Evolutionary conservation across 1,139 yeast species (phyloP).

Genomic region (Geotrichum reessii): DNA sequence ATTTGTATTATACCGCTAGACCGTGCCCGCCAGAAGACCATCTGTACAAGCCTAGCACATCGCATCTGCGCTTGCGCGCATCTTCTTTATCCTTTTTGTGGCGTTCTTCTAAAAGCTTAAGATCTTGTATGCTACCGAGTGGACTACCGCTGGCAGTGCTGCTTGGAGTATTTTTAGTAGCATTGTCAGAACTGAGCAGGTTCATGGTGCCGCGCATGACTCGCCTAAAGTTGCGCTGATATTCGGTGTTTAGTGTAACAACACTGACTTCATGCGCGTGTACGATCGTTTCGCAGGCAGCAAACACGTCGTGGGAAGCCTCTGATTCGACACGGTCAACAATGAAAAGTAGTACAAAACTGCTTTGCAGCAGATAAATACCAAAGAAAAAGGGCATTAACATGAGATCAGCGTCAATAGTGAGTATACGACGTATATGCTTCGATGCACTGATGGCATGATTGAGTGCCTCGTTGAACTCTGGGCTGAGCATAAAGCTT

Average conservation of each 20-base stretch:
- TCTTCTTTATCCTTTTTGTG: conserved; percentile 19
- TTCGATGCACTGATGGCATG: conserved; percentile 30
- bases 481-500: conserved; percentile 26
- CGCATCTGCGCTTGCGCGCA: conserved; percentile 28
- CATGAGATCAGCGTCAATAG: conserved; percentile 29
- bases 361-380: conserved; percentile 29
- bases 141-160: conserved; percentile 24
- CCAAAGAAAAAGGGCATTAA: conserved; percentile 32
- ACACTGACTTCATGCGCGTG: conserved; percentile 36
- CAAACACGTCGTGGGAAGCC: conserved; percentile 31
- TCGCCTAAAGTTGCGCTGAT: conserved; percentile 33
- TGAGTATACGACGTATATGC: conserved; percentile 25
- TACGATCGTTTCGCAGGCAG: conserved; percentile 33
- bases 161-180: conserved; percentile 8
- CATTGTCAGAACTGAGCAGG: conserved; percentile 15
- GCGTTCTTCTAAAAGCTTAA: conserved; percentile 29
- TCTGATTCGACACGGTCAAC: conserved; percentile 31
- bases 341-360: conserved; percentile 28
- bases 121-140: conserved; percentile 27
- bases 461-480: conserved; percentile 26
- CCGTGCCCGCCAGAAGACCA: conserved; percentile 34
- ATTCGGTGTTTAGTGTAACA: conserved; percentile 34
- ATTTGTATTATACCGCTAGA: conserved; percentile 25
- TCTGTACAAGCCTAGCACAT: conserved; percentile 29
- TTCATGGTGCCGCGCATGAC: conserved; percentile 31